Conservation (phyloP, 805 yeast species). For the Cyberlindnera xylosilytica region DNA sequence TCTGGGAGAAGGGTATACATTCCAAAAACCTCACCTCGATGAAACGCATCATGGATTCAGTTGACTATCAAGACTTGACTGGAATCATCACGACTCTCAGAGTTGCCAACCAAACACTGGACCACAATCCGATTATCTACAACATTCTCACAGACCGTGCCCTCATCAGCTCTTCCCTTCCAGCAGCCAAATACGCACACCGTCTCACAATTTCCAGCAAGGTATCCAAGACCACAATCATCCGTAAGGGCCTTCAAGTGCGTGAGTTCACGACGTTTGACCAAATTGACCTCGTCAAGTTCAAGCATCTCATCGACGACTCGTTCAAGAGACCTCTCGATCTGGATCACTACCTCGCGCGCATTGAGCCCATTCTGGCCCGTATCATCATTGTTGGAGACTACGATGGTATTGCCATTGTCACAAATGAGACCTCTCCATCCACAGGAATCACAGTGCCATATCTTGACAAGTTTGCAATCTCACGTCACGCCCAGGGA, state of each 20-base stretch:
- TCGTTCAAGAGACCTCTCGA: slow-evolving; percentile 76
- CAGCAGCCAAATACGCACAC: slow-evolving; percentile 46
- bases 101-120: slow-evolving; percentile 52
- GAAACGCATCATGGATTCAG: slow-evolving; percentile 47
- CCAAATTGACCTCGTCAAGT: slow-evolving; percentile 45
- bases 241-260: slow-evolving; percentile 60
- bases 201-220: slow-evolving; percentile 21
- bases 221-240: slow-evolving; percentile 58
- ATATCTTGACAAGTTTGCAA: slow-evolving; percentile 93
- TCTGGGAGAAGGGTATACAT: slow-evolving; percentile 50
- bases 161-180: slow-evolving; percentile 84
- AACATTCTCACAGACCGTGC: slow-evolving; percentile 91
- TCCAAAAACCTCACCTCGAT: slow-evolving; percentile 64
- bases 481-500: slow-evolving; percentile 79
- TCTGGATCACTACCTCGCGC: slow-evolving; percentile 56
- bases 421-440: slow-evolving; percentile 67
- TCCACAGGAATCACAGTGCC: slow-evolving; percentile 44
- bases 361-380: slow-evolving; percentile 68
- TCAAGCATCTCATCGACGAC: slow-evolving; percentile 65
- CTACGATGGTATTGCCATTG: slow-evolving; percentile 91
- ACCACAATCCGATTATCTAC: slow-evolving; percentile 80
- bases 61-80: slow-evolving; percentile 51
- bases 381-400: slow-evolving; percentile 85
- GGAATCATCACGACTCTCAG: slow-evolving; percentile 86
- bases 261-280: slow-evolving; percentile 14